These are phyloP conservation scores for Beauveria sp. DNA, from an alignment of 2,329 filamentous ascomycete species.

Conservation along the genomic window DNA sequence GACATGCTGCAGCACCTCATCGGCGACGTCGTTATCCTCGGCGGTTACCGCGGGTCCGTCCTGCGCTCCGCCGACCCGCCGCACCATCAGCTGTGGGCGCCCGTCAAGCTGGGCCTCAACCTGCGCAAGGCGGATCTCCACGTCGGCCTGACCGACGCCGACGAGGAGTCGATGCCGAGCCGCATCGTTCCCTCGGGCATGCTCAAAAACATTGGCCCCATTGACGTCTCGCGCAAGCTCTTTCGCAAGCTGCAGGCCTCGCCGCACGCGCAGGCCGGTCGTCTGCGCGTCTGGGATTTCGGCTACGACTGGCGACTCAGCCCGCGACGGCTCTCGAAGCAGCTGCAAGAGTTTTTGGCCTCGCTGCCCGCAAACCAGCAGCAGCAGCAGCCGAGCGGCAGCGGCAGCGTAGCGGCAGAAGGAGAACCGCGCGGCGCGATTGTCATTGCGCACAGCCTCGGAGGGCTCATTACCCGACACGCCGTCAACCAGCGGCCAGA, in stretches of 20 bases:
- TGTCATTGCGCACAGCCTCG: slow-evolving; percentile 80
- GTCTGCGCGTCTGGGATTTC: slow-evolving; percentile 76
- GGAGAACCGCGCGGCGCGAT: slow-evolving; percentile 52
- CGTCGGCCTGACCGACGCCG: slow-evolving; percentile 71
- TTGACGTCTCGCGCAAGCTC: slow-evolving; percentile 78
- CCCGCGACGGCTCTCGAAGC: slow-evolving; percentile 64
- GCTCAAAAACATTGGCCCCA: slow-evolving; percentile 83
- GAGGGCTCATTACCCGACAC: slow-evolving; percentile 80
- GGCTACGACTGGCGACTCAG: slow-evolving; percentile 93
- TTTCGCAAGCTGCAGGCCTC: slow-evolving; percentile 70
- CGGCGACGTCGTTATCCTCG: slow-evolving; percentile 81
- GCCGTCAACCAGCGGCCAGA: slow-evolving; percentile 80
- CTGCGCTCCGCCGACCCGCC: slow-evolving; percentile 74
- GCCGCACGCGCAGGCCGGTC: slow-evolving; percentile 64
- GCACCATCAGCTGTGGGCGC: slow-evolving; percentile 87
- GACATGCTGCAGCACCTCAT: slow-evolving; percentile 58
- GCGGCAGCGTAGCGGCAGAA: too few relatives aligned
- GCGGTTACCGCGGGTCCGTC: slow-evolving; percentile 87
- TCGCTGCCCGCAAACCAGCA: slow-evolving; percentile 49
- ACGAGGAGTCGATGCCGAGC: slow-evolving; percentile 76
- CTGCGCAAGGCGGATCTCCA: slow-evolving; percentile 87
- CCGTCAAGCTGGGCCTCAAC: slow-evolving; percentile 86
- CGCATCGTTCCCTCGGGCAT: slow-evolving; percentile 81
- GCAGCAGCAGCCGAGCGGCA: too few relatives aligned
- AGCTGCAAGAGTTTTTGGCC: slow-evolving; percentile 67